phyloP scores from a whole-genome alignment of 2,329 filamentous ascomycete species.

The Septoria linicola region DNA sequence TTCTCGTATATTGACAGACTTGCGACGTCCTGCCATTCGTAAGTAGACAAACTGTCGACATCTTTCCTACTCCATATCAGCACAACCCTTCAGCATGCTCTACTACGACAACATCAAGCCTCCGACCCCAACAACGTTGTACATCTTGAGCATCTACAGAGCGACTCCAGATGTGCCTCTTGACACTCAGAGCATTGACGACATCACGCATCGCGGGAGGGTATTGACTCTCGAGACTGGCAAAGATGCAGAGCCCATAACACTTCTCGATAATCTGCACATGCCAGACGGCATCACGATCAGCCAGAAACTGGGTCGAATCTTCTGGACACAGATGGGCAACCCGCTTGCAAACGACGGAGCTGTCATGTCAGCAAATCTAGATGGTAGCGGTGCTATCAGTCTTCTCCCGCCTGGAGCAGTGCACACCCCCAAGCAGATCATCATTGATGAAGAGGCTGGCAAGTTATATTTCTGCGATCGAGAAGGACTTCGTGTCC shows the following conservation, averaged over 20 bases:
- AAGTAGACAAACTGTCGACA: not conserved
- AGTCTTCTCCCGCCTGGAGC: slow-evolving; percentile 47
- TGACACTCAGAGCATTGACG: slow-evolving; percentile 7
- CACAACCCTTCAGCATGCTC: not conserved
- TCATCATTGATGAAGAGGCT: slow-evolving; percentile 34
- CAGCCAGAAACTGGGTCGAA: slow-evolving; percentile 20
- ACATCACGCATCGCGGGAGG: slow-evolving; percentile 19
- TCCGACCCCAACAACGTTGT: slow-evolving; percentile 5
- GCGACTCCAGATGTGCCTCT: slow-evolving; percentile 18
- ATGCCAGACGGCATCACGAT: slow-evolving; percentile 39
- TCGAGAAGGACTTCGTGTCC: slow-evolving; percentile 45
- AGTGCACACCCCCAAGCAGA: slow-evolving; percentile 53
- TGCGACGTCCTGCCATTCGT: too few species aligned
- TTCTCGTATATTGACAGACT: too few species aligned
- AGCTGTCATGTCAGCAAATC: slow-evolving; percentile 32
- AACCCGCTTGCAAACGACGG: slow-evolving; percentile 27
- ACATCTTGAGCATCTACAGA: slow-evolving; percentile 20
- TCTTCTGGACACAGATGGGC: slow-evolving; percentile 39
- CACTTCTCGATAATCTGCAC: slow-evolving; percentile 9
- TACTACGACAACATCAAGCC: not conserved
- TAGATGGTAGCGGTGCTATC: slow-evolving; percentile 50
- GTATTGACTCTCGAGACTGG: slow-evolving; percentile 5
- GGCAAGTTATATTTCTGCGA: slow-evolving; percentile 47
- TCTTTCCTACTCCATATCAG: too few species aligned
- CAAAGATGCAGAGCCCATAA: slow-evolving; percentile 6